Conservation (phyloP, 768 basidiomycete genomes). For the Xerocomus spinulosus region DNA sequence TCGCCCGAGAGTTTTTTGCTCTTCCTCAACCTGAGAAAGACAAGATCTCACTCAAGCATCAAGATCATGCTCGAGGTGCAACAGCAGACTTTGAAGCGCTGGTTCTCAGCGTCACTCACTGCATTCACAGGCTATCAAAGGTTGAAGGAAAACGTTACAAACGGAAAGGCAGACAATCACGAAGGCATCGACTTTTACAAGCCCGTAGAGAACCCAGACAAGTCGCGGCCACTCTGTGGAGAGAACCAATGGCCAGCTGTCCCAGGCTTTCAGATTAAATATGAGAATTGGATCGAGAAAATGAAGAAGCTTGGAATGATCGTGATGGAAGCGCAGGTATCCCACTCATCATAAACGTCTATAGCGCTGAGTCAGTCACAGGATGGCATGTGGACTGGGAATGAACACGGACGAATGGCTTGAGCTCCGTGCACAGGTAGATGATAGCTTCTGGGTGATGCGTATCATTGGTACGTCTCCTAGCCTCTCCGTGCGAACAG, state of each 20-base stretch:
- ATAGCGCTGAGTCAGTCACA: slow-evolving; percentile 24
- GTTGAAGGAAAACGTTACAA: slow-evolving; percentile 82
- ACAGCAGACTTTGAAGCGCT: too few relatives aligned
- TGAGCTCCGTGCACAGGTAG: slow-evolving; percentile 61
- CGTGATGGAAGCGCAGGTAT: slow-evolving; percentile 78
- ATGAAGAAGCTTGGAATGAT: slow-evolving; percentile 80
- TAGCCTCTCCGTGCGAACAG: neutral
- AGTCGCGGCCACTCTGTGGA: slow-evolving; percentile 69
- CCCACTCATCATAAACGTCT: neutral
- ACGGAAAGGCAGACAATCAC: slow-evolving; percentile 78
- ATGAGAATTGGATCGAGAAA: slow-evolving; percentile 74
- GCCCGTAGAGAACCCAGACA: slow-evolving; percentile 67
- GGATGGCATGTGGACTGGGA: slow-evolving; percentile 80
- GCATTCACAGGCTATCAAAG: slow-evolving; percentile 72
- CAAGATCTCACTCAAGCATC: slow-evolving; percentile 55
- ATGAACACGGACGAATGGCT: slow-evolving; percentile 68
- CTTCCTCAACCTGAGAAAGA: slow-evolving; percentile 78
- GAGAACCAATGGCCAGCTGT: slow-evolving; percentile 82
- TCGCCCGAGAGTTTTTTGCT: slow-evolving; percentile 71
- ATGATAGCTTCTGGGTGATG: slow-evolving; percentile 90
- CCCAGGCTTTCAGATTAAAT: slow-evolving; percentile 53
- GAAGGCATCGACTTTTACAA: slow-evolving; percentile 83
- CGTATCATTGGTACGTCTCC: slow-evolving; percentile 61
- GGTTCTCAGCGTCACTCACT: too few relatives aligned
- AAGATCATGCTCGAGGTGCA: slow-evolving; percentile 77